Evolutionary conservation across 2,329 filamentous ascomycete species (phyloP), one percentile per base, ranked within the genome.

Genomic region (Pleoardoris graminearum): DNA sequence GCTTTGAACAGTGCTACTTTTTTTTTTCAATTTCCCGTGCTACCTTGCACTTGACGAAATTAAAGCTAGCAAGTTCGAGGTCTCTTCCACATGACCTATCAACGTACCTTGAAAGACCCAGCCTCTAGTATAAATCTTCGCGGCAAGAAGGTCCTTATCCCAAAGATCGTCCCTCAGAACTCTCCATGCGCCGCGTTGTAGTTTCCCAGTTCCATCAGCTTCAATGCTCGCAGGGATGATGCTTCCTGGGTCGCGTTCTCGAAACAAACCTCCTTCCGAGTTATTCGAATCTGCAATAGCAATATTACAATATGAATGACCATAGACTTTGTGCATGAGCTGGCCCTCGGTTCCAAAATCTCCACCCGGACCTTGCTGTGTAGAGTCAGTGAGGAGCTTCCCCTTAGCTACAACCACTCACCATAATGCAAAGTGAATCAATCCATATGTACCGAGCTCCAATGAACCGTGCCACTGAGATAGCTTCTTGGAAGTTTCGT

Each of bases 261-360:
- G 53, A 46, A 66, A 68, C 2, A 65, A 36, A 1, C 65, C 65
- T 16, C 61, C 56, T 5, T 17, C 27, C 7, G 51, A 53, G 27
- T 67, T 47, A 14, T 23, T 10, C 1, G 64, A 58, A 49, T 66
- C 61, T 22, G 57, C 60, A 19, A 59, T 54, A n/a, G 57, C 60
- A 44, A 69, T 62, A 46, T 68, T 69, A 32, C 66, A 66, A 33
- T 60, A 60, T 4, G 57, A 59, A 33, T 61, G 51, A 3, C 61
- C 54, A 36, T 69, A 69, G 3, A 68, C 56, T 37, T 63, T 44
- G 44, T 66, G 59, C 66, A 68, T 69, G 10, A 58, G 36, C 10
- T 37, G 11, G 14, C 55, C 62, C 45, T 66, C 57, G 7, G 14
- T n/a, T 5, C 32, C 22, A 45, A 59, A 66, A 30, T 65, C 59